These are phyloP conservation scores for Lasiosphaeriaceae sp. DNA, from an alignment of 495 filamentous ascomycete genomes.

Conservation along the genomic window DNA sequence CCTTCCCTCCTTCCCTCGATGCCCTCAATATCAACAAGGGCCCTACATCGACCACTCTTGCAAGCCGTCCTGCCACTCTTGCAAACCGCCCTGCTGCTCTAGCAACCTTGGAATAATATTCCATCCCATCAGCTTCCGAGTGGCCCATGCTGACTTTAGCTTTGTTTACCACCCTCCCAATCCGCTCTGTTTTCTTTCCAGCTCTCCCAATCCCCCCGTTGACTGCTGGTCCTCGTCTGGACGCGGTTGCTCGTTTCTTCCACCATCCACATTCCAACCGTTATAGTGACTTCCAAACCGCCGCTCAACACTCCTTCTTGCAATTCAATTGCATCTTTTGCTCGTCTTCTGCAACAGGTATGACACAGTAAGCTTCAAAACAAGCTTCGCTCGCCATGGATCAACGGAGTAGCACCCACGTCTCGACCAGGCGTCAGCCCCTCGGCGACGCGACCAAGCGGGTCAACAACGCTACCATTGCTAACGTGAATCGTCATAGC, in stretches of 20 bases:
- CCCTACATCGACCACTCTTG: too few relatives aligned
- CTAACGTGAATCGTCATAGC: slow-evolving; percentile 11
- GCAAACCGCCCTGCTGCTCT: too few relatives aligned
- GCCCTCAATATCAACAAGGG: too few relatives aligned
- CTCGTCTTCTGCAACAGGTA: neutral
- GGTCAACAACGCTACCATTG: slow-evolving; percentile 35
- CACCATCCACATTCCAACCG: neutral
- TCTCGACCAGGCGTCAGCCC: slow-evolving; percentile 35
- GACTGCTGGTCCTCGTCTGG: neutral
- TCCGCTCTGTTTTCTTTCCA: too few relatives aligned
- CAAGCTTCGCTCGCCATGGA: slow-evolving; percentile 30
- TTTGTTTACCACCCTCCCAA: too few relatives aligned
- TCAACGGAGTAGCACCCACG: slow-evolving; percentile 19
- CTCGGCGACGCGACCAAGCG: slow-evolving; percentile 46
- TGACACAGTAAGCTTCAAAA: neutral
- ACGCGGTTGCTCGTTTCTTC: neutral
- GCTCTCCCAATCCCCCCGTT: neutral
- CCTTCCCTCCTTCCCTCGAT: too few relatives aligned
- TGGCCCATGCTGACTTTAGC: too few relatives aligned
- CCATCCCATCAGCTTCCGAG: too few relatives aligned
- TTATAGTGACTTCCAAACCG: neutral
- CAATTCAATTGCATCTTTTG: neutral
- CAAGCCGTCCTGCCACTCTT: too few relatives aligned
- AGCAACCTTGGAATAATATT: too few relatives aligned
- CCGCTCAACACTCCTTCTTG: neutral